Percentiles rank a stretch among this genome's conserved stretches.
These are phyloP conservation scores for Leccinum proliferum DNA, from an alignment of 1,284 basidiomycete genomes.

Conservation along the genomic window DNA sequence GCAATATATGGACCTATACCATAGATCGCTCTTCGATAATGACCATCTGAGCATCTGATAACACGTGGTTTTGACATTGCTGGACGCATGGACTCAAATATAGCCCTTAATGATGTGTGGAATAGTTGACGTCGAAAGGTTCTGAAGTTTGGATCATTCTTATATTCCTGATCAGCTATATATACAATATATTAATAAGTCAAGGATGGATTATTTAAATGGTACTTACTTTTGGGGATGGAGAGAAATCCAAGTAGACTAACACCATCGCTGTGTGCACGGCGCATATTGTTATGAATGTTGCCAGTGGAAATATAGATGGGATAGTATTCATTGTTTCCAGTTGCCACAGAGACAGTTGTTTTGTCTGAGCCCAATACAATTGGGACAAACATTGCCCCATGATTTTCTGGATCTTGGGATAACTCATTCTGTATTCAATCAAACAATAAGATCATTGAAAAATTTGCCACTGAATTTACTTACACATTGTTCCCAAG, in stretches of 20 bases:
- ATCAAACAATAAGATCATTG: not conserved
- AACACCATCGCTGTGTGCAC: not conserved
- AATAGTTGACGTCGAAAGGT: not conserved
- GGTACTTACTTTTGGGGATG: not conserved
- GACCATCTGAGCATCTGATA: not conserved
- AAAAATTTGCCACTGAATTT: not conserved
- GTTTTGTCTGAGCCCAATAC: constrained; percentile 9
- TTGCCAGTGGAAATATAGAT: not conserved
- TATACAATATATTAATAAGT: not conserved
- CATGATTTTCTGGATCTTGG: not conserved
- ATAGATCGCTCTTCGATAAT: not conserved
- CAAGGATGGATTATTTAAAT: not conserved
- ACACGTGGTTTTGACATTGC: not conserved
- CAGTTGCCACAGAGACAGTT: constrained; percentile 2
- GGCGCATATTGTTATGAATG: not conserved
- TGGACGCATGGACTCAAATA: not conserved
- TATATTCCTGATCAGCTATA: not conserved
- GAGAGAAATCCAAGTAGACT: not conserved
- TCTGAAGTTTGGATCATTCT: not conserved
- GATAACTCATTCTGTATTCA: not conserved
- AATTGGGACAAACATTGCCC: not conserved
- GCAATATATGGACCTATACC: not conserved
- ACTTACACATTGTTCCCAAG: not conserved
- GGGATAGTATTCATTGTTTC: constrained; percentile 1
- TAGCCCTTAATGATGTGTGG: not conserved